These are phyloP conservation scores for Calonectria ilicicola DNA, from an alignment of 2,329 filamentous ascomycete species.

Conservation along the genomic window DNA sequence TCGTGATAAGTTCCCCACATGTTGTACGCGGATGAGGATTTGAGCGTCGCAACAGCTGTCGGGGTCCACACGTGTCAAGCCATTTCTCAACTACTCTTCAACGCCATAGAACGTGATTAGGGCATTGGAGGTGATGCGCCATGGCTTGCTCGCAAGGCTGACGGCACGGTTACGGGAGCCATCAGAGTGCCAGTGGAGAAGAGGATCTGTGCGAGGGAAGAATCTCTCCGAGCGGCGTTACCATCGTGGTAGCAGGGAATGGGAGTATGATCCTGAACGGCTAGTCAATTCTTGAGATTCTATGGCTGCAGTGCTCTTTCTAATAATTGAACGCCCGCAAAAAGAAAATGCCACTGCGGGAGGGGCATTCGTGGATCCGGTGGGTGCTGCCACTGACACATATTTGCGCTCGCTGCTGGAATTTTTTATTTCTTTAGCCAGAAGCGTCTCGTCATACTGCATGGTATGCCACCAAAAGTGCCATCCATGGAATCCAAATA, in stretches of 20 bases:
- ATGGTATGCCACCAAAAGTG: not conserved
- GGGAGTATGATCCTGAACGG: not conserved
- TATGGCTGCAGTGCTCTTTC: too few relatives aligned
- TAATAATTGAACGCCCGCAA: not conserved
- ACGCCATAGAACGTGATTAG: not conserved
- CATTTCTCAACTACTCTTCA: not conserved
- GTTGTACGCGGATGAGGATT: not conserved
- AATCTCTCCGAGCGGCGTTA: not conserved
- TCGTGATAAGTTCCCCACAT: slow-evolving; percentile 1
- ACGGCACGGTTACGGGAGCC: not conserved
- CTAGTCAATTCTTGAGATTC: not conserved
- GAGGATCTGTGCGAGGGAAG: slow-evolving; percentile 1
- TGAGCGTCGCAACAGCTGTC: not conserved
- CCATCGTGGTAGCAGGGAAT: not conserved
- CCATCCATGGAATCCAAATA: not conserved
- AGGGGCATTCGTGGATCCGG: not conserved
- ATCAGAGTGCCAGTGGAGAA: not conserved
- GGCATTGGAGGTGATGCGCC: not conserved
- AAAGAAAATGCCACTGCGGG: not conserved
- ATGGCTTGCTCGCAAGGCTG: not conserved
- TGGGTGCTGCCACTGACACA: not conserved
- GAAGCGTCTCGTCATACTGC: not conserved
- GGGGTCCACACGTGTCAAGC: not conserved
- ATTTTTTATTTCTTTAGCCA: not conserved
- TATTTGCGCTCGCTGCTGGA: not conserved